phyloP scores from a whole-genome alignment of 2,329 filamentous ascomycete species.

The Colletotrichum navitas region DNA sequence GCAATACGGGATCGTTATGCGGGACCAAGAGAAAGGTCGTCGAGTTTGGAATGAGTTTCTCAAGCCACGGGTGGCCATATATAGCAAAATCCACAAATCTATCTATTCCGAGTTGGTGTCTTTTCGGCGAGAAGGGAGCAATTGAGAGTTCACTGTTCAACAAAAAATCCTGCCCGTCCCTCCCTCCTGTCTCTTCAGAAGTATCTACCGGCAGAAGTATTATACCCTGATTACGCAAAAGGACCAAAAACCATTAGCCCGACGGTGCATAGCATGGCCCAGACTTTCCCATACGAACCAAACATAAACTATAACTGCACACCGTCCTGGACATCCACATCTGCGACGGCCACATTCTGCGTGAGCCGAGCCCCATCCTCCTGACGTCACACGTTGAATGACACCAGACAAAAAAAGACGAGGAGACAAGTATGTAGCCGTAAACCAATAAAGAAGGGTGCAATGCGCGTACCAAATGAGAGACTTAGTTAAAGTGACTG shows the following conservation, averaged over 20 bases:
- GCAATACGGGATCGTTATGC: not conserved
- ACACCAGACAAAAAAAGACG: not conserved
- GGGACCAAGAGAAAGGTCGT: not conserved
- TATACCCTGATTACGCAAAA: slow-evolving; percentile 24
- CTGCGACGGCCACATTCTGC: slow-evolving; percentile 25
- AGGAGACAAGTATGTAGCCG: slow-evolving; percentile 9
- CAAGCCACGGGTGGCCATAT: not conserved
- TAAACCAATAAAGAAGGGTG: not conserved
- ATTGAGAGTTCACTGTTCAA: slow-evolving; percentile 7
- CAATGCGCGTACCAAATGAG: slow-evolving; percentile 15
- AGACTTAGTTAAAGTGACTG: slow-evolving; percentile 28
- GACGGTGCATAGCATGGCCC: not conserved
- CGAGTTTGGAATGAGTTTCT: not conserved
- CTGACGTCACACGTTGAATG: not conserved
- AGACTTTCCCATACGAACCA: not conserved
- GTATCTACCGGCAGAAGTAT: slow-evolving; percentile 23
- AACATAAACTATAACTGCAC: not conserved
- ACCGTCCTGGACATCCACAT: slow-evolving; percentile 20
- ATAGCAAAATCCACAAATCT: slow-evolving; percentile 18
- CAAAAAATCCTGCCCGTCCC: not conserved
- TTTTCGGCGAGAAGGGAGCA: slow-evolving; percentile 10
- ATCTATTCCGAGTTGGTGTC: slow-evolving; percentile 35
- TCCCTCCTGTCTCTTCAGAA: slow-evolving; percentile 7
- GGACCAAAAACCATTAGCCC: slow-evolving; percentile 2
- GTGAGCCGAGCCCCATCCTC: not conserved